Conservation (phyloP, 768 basidiomycete species). For the Tylopilus sp. region DNA sequence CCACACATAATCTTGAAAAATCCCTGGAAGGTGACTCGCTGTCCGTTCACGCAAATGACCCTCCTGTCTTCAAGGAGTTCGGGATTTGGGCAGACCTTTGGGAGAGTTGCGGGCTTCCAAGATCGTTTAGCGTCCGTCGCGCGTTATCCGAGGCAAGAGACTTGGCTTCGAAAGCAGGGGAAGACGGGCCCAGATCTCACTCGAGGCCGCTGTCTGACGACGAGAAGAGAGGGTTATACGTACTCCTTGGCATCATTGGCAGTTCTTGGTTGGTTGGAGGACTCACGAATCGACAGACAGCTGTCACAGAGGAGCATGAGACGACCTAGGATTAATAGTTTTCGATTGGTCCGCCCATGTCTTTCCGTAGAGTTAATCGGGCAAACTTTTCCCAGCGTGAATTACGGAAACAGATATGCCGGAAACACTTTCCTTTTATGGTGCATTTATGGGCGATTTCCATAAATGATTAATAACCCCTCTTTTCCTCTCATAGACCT, state of each 20-base stretch:
- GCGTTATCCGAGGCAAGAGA: conserved; percentile 7
- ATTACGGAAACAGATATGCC: conserved; percentile 2
- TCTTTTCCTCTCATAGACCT: too few species aligned
- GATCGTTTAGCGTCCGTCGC: conserved; percentile 25
- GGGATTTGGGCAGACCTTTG: conserved; percentile 35
- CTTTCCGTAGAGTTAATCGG: too few species aligned
- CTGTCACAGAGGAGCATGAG: conserved; percentile 8
- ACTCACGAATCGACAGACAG: conserved; percentile 16
- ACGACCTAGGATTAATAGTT: conserved; percentile 17
- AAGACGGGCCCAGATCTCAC: conserved; percentile 15
- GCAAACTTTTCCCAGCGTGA: too few species aligned
- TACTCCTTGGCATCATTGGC: conserved; percentile 45
- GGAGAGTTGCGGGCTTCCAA: conserved; percentile 37
- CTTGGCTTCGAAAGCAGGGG: conserved; percentile 12
- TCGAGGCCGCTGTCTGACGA: conserved; percentile 39
- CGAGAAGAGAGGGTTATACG: conserved; percentile 47
- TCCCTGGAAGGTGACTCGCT: conserved; percentile 6
- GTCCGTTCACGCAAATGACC: conserved; percentile 7
- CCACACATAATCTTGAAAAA: conserved; percentile 39
- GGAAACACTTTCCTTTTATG: background rate
- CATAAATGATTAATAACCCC: too few species aligned
- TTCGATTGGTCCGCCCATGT: too few species aligned
- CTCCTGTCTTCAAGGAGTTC: conserved; percentile 9
- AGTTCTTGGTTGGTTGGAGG: conserved; percentile 48
- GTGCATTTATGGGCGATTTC: too few species aligned